Percentiles rank a stretch among this genome's conserved stretches.
These are phyloP conservation scores for Takashimella koratensis DNA, from an alignment of 1,284 basidiomycete species.

Conservation along the genomic window DNA sequence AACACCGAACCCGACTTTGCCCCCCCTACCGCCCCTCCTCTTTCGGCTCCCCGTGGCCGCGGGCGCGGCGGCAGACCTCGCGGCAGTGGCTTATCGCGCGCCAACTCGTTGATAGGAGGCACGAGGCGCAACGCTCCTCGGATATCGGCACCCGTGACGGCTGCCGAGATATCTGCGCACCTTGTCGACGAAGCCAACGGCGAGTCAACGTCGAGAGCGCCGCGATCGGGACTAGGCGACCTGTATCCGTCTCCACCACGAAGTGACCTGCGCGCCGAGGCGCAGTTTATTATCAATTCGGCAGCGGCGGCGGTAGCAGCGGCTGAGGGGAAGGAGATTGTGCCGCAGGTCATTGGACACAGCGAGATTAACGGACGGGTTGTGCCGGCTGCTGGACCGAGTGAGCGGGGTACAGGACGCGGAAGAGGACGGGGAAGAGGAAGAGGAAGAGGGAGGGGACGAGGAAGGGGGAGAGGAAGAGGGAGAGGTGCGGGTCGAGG, in stretches of 20 bases:
- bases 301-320: no score
- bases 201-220: slow-evolving; percentile 2
- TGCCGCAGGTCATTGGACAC: no score
- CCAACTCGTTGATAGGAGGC: background rate
- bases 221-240: slow-evolving; percentile 32
- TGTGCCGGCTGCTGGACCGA: no score
- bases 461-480: background rate
- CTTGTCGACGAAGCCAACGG: background rate
- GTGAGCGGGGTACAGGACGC: background rate
- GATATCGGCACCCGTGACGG: background rate
- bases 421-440: slow-evolving; percentile 1
- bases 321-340: no score
- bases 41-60: background rate
- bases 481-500: no score
- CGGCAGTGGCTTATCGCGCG: background rate
- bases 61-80: background rate
- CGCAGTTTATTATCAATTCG: slow-evolving; percentile 25
- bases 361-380: no score
- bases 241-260: slow-evolving; percentile 22
- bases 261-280: slow-evolving; percentile 26
- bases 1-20: background rate
- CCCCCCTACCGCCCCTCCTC: background rate
- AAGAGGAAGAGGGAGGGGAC: background rate
- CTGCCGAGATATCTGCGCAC: background rate
- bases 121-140: background rate